Conservation (phyloP, 345 rosid genomes). For the Balakata baccata region DNA sequence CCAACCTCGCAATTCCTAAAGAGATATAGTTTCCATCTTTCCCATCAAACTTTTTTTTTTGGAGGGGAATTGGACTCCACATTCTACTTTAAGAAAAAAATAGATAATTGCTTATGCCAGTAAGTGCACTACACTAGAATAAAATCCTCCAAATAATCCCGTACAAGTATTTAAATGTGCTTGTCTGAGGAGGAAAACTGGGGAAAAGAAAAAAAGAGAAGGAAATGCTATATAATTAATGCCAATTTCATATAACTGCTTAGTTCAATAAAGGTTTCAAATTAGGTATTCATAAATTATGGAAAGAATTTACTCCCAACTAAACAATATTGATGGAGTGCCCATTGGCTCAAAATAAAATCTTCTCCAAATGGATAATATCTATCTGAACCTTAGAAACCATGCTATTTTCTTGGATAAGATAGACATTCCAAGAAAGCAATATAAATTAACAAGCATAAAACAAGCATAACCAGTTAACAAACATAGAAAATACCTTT, state of each 20-base stretch:
- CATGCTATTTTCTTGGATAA: background rate
- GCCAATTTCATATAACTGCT: too few species aligned
- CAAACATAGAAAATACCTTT: background rate
- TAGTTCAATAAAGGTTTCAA: background rate
- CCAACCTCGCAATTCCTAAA: background rate
- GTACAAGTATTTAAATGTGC: background rate
- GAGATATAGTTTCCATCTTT: background rate
- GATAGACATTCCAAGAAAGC: background rate
- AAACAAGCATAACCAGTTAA: background rate
- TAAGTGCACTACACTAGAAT: background rate
- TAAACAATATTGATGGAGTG: too few species aligned
- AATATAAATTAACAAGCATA: background rate
- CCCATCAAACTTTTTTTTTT: background rate
- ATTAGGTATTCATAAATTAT: background rate
- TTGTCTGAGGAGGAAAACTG: background rate
- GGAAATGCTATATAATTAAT: too few species aligned
- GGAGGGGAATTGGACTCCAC: too few species aligned
- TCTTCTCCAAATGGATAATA: too few species aligned
- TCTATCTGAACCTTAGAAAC: background rate
- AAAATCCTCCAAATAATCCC: background rate
- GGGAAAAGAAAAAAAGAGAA: too few species aligned
- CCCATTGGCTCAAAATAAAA: too few species aligned
- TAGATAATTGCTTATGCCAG: background rate
- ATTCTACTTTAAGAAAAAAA: background rate
- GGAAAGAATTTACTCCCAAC: too few species aligned